These are phyloP conservation scores for Funneliformis mosseae DNA, from an alignment of 192 early-diverging fungal species.

Conservation along the genomic window DNA sequence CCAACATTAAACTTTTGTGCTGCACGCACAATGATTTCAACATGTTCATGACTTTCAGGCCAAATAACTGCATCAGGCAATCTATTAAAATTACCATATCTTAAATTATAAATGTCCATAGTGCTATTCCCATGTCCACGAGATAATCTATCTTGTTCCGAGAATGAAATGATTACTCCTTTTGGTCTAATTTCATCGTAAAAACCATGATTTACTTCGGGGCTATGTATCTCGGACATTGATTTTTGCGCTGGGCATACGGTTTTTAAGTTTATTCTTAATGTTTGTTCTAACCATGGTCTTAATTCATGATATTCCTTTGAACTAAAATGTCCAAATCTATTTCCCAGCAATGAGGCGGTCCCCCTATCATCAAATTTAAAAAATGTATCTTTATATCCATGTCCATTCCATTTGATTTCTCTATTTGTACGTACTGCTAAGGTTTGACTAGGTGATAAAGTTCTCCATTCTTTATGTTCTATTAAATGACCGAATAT, in stretches of 20 bases:
- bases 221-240: background rate
- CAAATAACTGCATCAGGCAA: slow-evolving; percentile 13
- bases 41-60: slow-evolving; percentile 25
- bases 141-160: slow-evolving; percentile 15
- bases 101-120: slow-evolving; percentile 5
- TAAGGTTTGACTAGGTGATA: slow-evolving; percentile 4
- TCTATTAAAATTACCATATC: background rate
- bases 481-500: background rate
- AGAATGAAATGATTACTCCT: slow-evolving; percentile 9
- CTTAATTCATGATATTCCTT: slow-evolving; percentile 28
- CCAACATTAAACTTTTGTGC: slow-evolving; percentile 23
- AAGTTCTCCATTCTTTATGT: slow-evolving; percentile 18
- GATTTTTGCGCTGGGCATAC: background rate
- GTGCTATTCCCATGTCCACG: background rate
- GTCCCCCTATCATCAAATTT: slow-evolving; percentile 8
- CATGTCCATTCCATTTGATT: slow-evolving; percentile 18
- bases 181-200: slow-evolving; percentile 13
- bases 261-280: slow-evolving; percentile 26
- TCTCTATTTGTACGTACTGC: slow-evolving; percentile 2
- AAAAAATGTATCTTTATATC: slow-evolving; percentile 17
- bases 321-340: slow-evolving; percentile 13
- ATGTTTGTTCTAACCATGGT: slow-evolving; percentile 20
- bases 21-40: background rate
- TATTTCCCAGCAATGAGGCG: background rate
- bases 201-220: slow-evolving; percentile 22